phyloP scores from a whole-genome alignment of 331 rosid genomes.

The Malus hybrid region DNA sequence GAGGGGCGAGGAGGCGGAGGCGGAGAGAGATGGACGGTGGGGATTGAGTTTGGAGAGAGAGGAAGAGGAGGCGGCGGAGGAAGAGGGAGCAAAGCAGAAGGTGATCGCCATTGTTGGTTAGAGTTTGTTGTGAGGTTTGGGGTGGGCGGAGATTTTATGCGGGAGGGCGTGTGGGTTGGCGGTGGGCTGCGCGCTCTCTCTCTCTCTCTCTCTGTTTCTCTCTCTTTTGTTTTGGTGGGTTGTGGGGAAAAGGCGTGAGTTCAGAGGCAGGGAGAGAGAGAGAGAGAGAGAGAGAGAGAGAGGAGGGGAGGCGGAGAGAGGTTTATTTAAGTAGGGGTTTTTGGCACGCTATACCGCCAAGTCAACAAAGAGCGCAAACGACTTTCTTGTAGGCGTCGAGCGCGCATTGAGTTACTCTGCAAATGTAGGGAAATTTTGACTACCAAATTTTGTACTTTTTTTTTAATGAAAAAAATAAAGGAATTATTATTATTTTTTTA shows the following conservation, averaged over 20 bases:
- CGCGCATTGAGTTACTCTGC: neutral
- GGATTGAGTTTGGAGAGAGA: constrained; percentile 25
- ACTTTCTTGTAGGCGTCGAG: neutral
- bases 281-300: neutral
- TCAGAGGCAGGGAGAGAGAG: neutral
- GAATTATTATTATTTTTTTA: no score
- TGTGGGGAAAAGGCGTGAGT: neutral
- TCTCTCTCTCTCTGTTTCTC: neutral
- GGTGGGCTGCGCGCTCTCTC: neutral
- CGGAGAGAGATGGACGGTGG: neutral
- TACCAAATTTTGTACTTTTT: no score
- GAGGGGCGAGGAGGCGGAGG: constrained; percentile 11
- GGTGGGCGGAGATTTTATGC: neutral
- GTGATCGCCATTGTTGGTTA: constrained; percentile 57
- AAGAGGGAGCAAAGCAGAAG: constrained; percentile 33
- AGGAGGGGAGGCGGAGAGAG: neutral
- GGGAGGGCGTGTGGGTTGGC: neutral
- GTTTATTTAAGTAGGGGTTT: neutral
- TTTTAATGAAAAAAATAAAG: no score
- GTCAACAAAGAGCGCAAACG: neutral
- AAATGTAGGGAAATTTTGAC: no score
- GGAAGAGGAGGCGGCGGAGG: constrained; percentile 11
- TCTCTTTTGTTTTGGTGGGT: neutral
- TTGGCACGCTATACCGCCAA: neutral
- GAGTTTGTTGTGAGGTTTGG: neutral